A percentile compares a stretch with the other conserved stretches of the same genome.
These are phyloP conservation scores for Pugionium cornutum DNA, from an alignment of 345 rosid genomes.

Conservation along the genomic window DNA sequence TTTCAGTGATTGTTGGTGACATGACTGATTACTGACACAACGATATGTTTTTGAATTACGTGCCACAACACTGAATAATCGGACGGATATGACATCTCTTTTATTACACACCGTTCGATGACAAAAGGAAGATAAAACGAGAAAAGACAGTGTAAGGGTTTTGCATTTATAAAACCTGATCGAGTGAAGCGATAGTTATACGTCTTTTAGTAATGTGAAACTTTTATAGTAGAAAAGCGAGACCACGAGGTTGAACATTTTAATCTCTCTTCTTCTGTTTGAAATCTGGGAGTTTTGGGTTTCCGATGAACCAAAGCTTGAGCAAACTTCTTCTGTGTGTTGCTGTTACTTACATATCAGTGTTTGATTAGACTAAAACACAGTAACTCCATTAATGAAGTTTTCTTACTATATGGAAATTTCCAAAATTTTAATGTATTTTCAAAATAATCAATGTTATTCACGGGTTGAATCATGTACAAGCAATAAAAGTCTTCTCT, in stretches of 20 bases:
- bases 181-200: constrained; percentile 43
- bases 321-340: not conserved
- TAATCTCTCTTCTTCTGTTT: not conserved
- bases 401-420: no score
- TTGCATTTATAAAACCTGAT: constrained; percentile 42
- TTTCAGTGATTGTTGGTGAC: no score
- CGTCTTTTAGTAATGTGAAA: constrained; percentile 46
- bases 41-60: constrained; percentile 7
- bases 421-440: no score
- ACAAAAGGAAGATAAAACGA: constrained; percentile 27
- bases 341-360: no score
- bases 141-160: constrained; percentile 23
- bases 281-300: not conserved
- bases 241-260: not conserved
- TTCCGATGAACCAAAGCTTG: not conserved
- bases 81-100: constrained; percentile 13
- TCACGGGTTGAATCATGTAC: no score
- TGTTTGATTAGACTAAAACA: no score
- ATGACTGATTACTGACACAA: constrained; percentile 18
- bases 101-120: constrained; percentile 27
- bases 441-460: no score
- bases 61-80: constrained; percentile 23
- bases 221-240: constrained; percentile 11
- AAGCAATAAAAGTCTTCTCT: no score
- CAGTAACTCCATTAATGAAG: no score